These are phyloP conservation scores for Anthoceros angustus DNA, from an alignment of 225 moss, liverwort and hornwort genomes.

Conservation along the genomic window DNA sequence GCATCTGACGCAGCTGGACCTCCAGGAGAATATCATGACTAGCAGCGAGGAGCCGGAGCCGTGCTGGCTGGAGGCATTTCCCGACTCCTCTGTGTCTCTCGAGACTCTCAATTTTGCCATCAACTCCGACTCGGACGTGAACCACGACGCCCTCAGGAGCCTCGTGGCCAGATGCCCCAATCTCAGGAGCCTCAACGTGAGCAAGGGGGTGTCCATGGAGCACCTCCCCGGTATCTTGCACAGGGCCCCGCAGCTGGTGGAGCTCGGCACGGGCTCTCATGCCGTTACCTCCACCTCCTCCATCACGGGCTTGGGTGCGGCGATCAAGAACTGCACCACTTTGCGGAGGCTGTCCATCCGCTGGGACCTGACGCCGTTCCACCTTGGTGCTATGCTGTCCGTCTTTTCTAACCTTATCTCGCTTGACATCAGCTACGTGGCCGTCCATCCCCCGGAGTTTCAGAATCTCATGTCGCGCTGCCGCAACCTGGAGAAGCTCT, in stretches of 20 bases:
- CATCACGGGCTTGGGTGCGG: slow-evolving; percentile 39
- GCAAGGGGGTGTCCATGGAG: slow-evolving; percentile 50
- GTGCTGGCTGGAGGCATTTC: slow-evolving; percentile 64
- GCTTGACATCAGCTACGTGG: slow-evolving; percentile 61
- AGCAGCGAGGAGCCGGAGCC: slow-evolving; percentile 30
- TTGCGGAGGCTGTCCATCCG: slow-evolving; percentile 60
- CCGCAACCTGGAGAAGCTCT: slow-evolving; percentile 55
- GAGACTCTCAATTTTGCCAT: slow-evolving; percentile 78
- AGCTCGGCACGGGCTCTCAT: slow-evolving; percentile 67
- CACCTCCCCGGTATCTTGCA: slow-evolving; percentile 53
- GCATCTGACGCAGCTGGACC: slow-evolving; percentile 52
- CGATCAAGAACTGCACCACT: slow-evolving; percentile 46
- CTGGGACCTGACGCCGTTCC: slow-evolving; percentile 49
- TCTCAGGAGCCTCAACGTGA: slow-evolving; percentile 57
- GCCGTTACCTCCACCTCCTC: slow-evolving; percentile 29
- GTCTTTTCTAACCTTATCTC: slow-evolving; percentile 60
- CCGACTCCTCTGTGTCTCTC: slow-evolving; percentile 42
- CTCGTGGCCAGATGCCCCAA: slow-evolving; percentile 51
- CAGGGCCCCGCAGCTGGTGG: slow-evolving; percentile 61
- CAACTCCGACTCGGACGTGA: slow-evolving; percentile 19
- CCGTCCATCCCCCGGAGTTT: slow-evolving; percentile 51
- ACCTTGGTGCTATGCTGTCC: slow-evolving; percentile 44
- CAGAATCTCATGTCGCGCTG: slow-evolving; percentile 57
- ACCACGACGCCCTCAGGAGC: slow-evolving; percentile 44
- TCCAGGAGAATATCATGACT: slow-evolving; percentile 8